Evolutionary conservation across 257 asterid genomes (phyloP).

Genomic region (Buddleja alternifolia): DNA sequence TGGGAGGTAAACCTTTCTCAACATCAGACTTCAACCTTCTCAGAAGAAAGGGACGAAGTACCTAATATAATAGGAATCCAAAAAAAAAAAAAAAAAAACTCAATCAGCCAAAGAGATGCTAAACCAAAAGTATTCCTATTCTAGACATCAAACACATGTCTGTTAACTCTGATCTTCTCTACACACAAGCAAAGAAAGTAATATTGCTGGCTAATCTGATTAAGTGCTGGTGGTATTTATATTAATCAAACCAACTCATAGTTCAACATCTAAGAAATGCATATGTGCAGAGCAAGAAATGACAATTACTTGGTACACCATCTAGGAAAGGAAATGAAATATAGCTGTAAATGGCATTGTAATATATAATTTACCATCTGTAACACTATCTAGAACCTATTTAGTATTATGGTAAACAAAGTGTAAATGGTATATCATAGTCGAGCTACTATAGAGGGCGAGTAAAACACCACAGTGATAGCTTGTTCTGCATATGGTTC

Average conservation of each 20-base stretch:
- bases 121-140: background rate
- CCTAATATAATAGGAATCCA: conserved; percentile 47
- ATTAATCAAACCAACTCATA: conserved; percentile 3
- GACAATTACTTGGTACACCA: background rate
- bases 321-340: background rate
- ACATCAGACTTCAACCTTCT: conserved; percentile 98
- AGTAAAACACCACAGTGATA: background rate
- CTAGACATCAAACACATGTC: conserved; percentile 2
- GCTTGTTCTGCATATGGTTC: background rate
- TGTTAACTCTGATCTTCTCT: background rate
- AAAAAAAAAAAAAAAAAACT: conserved; percentile 13
- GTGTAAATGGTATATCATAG: background rate
- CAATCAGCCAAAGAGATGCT: conserved; percentile 9
- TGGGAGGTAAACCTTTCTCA: conserved; percentile 99
- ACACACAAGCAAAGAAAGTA: background rate
- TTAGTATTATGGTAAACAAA: background rate
- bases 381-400: background rate
- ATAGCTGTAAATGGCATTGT: background rate
- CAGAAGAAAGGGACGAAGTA: conserved; percentile 95
- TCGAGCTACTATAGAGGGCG: background rate
- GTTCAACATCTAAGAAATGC: background rate
- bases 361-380: background rate
- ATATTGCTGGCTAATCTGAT: background rate
- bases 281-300: conserved; percentile 2
- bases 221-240: conserved; percentile 13